Conservation (phyloP, 192 early-diverging fungal genomes). For the Chytriomyces sp. region DNA sequence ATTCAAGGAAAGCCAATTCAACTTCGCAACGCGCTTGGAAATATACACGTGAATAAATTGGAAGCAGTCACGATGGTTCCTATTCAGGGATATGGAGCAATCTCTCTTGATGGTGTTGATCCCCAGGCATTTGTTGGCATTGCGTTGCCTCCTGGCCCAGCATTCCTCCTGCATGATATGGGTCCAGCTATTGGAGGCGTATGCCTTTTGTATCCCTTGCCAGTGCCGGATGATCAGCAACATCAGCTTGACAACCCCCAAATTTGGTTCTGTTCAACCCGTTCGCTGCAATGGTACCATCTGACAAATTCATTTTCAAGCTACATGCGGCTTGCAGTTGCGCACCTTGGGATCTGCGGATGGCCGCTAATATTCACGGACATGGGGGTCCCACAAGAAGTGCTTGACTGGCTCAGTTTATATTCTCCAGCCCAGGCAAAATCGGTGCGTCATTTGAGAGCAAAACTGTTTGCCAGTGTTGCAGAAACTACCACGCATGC, state of each 20-base stretch:
- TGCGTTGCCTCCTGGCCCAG: conserved; percentile 27
- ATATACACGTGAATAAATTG: conserved; percentile 28
- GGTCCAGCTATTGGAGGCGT: conserved; percentile 21
- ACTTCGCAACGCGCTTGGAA: conserved; percentile 4
- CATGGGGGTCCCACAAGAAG: conserved; percentile 13
- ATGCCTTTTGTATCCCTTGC: conserved; percentile 34
- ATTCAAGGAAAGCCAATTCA: not conserved
- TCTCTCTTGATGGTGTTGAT: not conserved
- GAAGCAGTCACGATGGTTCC: conserved; percentile 1
- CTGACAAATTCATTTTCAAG: conserved; percentile 36
- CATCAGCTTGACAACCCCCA: not conserved
- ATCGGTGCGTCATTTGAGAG: not conserved
- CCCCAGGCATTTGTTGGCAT: not conserved
- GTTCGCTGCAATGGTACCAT: conserved; percentile 23
- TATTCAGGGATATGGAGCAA: not conserved
- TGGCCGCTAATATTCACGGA: conserved; percentile 44
- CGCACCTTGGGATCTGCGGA: conserved; percentile 45
- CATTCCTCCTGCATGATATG: conserved; percentile 31
- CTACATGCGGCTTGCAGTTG: conserved; percentile 40
- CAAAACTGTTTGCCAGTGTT: not conserved
- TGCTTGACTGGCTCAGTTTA: conserved; percentile 36
- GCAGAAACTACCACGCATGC: not conserved
- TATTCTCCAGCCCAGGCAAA: conserved; percentile 26
- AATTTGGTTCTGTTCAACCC: conserved; percentile 34
- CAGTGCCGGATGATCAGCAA: not conserved